phyloP scores from a whole-genome alignment of 2,329 filamentous ascomycete genomes.

The Colletotrichum truncatum region DNA sequence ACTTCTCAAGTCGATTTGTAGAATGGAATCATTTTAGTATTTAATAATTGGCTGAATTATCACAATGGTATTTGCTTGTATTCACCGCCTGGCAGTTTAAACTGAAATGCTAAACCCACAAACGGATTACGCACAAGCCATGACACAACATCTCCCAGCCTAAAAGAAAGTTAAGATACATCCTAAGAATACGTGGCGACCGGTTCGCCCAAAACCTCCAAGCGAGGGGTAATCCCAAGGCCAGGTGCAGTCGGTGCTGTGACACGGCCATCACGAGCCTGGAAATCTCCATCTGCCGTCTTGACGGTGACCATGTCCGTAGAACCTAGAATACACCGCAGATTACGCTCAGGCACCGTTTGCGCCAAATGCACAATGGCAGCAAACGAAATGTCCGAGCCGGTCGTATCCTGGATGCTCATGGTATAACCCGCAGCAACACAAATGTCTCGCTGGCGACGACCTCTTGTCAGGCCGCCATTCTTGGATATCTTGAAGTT shows the following conservation, averaged over 20 bases:
- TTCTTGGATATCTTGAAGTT: conserved; percentile 4
- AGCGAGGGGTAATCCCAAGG: neutral
- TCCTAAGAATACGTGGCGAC: neutral
- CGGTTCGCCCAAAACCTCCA: neutral
- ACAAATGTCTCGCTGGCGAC: neutral
- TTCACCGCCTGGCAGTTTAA: too few relatives aligned
- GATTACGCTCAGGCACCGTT: neutral
- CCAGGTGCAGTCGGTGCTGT: neutral
- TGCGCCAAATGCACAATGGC: neutral
- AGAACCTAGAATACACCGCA: neutral
- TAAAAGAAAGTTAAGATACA: neutral
- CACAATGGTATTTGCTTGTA: too few relatives aligned
- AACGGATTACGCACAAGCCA: too few relatives aligned
- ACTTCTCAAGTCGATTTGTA: too few relatives aligned
- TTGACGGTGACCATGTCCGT: neutral
- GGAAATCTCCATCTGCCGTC: neutral
- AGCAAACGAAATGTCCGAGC: conserved; percentile 1
- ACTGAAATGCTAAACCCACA: too few relatives aligned
- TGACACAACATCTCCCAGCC: too few relatives aligned
- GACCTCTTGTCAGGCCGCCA: neutral
- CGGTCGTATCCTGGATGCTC: neutral
- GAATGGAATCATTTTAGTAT: too few relatives aligned
- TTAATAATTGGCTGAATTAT: too few relatives aligned
- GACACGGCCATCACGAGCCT: neutral
- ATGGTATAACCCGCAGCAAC: neutral